Evolutionary conservation across 441 rosid genomes (phyloP), one percentile per base, ranked within the genome.

Genomic region (Pelargonium exstipulatum): DNA sequence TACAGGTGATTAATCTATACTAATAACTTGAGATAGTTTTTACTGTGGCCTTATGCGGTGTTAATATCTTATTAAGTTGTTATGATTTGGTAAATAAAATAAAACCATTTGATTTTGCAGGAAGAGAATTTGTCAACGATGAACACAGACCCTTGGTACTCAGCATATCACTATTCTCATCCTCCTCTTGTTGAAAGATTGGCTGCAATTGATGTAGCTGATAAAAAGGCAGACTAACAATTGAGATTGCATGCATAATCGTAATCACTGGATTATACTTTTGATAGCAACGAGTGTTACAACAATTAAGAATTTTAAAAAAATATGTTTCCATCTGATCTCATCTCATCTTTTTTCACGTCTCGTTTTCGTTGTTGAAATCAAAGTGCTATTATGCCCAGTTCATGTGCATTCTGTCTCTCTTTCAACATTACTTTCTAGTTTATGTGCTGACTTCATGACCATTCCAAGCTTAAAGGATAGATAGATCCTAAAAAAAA

Each of bases 91-190:
- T 55, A 10, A 13, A 16, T 40, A 16, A 26, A 24, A 42, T 9
- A 69, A 46, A 46, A 42, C 16, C 24, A 35, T 46, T 14, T 76
- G 48, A 46, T 63, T 75, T 75, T 75, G 62, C 94, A 94, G 97
- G 99, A 90, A 81, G 99, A 95, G 75, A 95, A 95, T 78, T 83
- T 95, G 73, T 90, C 97, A 9, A 88, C 96, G 1, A 90, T 95
- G 97, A 91, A 95, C 71, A 88, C 97, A 0, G 97, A 91, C 87
- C 97, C 96, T 22, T 90, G 92, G 92, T 94, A 90, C 84, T 94
- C 97, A 0, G 92, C 97, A 4, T 91, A 91, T 79, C 99, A 95
- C 83, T 90, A 95, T 75, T 95, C 99, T 62, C 99, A 91, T 72
- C 97, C 97, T 74, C 96, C 96, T 6, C 90, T 95, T 17, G 99